These are phyloP conservation scores for Geranium rotundifolium DNA, from an alignment of 345 rosid genomes.

Conservation along the genomic window DNA sequence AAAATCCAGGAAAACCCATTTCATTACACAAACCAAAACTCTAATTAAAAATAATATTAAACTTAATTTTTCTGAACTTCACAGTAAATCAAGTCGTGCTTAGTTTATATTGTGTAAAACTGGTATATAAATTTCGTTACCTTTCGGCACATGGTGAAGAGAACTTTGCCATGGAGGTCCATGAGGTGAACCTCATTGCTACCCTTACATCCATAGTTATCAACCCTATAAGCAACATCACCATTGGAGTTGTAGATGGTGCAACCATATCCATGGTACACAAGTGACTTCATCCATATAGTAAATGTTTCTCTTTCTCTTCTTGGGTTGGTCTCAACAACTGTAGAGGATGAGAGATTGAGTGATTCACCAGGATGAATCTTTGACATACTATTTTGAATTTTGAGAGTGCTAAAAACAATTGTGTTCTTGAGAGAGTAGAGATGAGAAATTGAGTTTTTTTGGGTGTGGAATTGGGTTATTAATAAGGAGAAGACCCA, in stretches of 20 bases:
- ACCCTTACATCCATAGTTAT: neutral
- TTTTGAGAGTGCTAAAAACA: no score
- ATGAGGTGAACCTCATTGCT: conserved; percentile 5
- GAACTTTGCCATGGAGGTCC: conserved; percentile 1
- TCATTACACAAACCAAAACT: neutral
- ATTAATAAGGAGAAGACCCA: neutral
- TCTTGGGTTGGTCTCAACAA: neutral
- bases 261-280: neutral
- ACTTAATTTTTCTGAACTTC: neutral
- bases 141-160: neutral
- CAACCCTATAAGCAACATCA: conserved; percentile 1
- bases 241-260: neutral
- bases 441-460: neutral
- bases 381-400: neutral
- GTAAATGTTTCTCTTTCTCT: neutral
- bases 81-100: no score
- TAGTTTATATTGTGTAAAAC: no score
- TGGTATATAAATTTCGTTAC: neutral
- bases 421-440: no score
- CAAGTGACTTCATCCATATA: conserved; percentile 3
- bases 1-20: neutral
- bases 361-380: neutral
- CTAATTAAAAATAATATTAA: neutral
- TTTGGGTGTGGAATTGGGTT: neutral
- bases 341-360: neutral